phyloP scores from a whole-genome alignment of 75 land plant genomes.

The Ceratopteris richardii region DNA sequence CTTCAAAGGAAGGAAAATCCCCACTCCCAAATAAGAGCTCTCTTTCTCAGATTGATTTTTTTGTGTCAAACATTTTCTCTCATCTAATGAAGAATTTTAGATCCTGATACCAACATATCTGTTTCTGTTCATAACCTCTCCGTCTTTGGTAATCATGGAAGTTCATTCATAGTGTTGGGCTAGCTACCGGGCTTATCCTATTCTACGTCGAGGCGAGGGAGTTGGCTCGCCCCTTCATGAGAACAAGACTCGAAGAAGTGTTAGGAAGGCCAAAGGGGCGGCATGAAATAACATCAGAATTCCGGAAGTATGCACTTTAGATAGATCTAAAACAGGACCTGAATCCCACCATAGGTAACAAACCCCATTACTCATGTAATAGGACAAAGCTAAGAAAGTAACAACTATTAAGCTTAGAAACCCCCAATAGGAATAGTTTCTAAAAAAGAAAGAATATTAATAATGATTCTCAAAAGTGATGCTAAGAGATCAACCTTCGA shows the following conservation, averaged over 20 bases:
- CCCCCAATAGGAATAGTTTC: not conserved
- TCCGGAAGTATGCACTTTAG: slow-evolving; percentile 11
- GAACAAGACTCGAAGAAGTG: not conserved
- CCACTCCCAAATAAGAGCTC: no score
- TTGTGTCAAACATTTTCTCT: no score
- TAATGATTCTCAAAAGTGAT: not conserved
- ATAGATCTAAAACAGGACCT: slow-evolving; percentile 4
- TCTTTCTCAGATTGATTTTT: no score
- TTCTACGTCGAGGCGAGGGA: no score
- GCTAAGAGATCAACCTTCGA: not conserved
- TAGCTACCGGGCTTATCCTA: no score
- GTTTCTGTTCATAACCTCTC: no score
- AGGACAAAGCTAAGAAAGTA: slow-evolving; percentile 2
- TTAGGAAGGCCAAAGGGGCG: not conserved
- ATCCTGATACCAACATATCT: no score
- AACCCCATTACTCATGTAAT: slow-evolving; percentile 4
- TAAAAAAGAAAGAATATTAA: not conserved
- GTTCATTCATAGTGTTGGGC: no score
- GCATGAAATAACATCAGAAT: slow-evolving; percentile 9
- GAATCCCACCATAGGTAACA: slow-evolving; percentile 1
- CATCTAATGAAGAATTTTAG: no score
- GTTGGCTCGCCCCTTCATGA: not conserved
- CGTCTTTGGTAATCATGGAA: no score
- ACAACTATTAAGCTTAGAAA: slow-evolving; percentile 1
- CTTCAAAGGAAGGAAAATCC: no score